Base-by-base conservation (phyloP, 2,329 filamentous ascomycete genomes). In the Penicillium polonicum region DNA sequence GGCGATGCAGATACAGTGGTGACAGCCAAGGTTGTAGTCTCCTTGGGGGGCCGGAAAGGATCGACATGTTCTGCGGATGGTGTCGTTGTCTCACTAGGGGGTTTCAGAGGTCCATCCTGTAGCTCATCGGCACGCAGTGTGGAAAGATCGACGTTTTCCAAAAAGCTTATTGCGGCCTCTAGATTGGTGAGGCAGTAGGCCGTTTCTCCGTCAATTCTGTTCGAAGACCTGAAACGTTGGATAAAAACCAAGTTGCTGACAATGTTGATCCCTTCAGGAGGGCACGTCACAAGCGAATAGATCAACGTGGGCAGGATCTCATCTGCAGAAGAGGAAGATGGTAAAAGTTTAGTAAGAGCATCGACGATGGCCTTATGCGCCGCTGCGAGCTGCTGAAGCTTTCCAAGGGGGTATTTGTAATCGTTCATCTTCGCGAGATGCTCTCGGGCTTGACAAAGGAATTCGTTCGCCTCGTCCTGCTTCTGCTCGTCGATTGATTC, bases 221-320 rank as follows among this genome's bases (percentile, higher is more conserved):
- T 87, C 52, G 90, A 85, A 72, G 91, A 90, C 55, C 94, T 86
- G 72, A 99, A 99, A 60, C 89, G 82, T 71, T 97, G 92, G 64
- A 97, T 92, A 72, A 97, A 99, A 66, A 89, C 86, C n/a, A 95
- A 80, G 72, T 99, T 95, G 79, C 93, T 97, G 69, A 96, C 91
- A 55, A 92, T 88, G 72, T 92, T 90, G 48, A 97, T 87, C 35
- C 88, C 85, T 73, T 94, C 90, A 0, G 92, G 89, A 0, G 91
- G 88, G 44, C 92, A 88, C 3, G 92, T 97, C 71, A 99, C 95
- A 59, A 99, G 83, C 0, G 92, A 91, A 77, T 96, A 99, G 60
- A 99, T 99, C 61, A 99, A 83, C 74, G 96, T 96, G 0, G 94
- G 94, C 73, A 99, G 87, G 54, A 99, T 95, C 76, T 97, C 94